Base-by-base conservation (phyloP, 2,329 filamentous ascomycete genomes). In the Sarocladium kiliense region DNA sequence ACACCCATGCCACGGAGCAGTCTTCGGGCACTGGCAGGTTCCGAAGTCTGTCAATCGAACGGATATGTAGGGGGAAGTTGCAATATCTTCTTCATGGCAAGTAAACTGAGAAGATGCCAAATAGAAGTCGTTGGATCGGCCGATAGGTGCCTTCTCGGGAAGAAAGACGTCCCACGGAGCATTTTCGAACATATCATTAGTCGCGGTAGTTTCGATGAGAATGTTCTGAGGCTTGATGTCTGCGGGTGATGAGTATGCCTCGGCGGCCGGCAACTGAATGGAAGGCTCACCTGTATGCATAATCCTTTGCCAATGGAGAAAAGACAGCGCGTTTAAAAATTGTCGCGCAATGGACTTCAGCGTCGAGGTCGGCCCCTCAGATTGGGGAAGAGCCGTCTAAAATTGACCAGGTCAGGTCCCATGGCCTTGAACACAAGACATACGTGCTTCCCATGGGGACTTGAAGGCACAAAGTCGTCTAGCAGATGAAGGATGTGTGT, bases 391-490 rank as follows among this genome's bases (percentile, higher is more conserved):
- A 61, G 55, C 1, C 54, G 45, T n/a, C 58, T 55, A 36, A 55
- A 62, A 4, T 56, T 53, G 3, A 56, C 54, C 54, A 66, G 51
- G 47, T 62, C 60, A 7, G 62, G 62, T 1, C 65, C 67, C 65
- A 66, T 67, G n/a, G 65, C 60, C 39, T 67, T 60, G 18, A 64
- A 64, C 12, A 68, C 63, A 2, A 67, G 59, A 39, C 65, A 69
- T 16, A 62, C 54, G 54, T 69, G 68, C 2, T 50, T 58, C 4
- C 68, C 65, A 41, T 69, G 63, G 1, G 67, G 68, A 1, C 67
- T 64, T 2, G 23, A 16, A 34, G 67, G 64, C 11, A 63, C 51
- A 42, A 69, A 68, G 1, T 63, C 45, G 34, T 64, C 62, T 9
- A 65, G 19, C 0, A 66, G 54, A 18, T 55, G 44, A 2, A 63